These are phyloP conservation scores for Leucosporidium scottii DNA, from an alignment of 768 basidiomycete species.

Conservation along the genomic window DNA sequence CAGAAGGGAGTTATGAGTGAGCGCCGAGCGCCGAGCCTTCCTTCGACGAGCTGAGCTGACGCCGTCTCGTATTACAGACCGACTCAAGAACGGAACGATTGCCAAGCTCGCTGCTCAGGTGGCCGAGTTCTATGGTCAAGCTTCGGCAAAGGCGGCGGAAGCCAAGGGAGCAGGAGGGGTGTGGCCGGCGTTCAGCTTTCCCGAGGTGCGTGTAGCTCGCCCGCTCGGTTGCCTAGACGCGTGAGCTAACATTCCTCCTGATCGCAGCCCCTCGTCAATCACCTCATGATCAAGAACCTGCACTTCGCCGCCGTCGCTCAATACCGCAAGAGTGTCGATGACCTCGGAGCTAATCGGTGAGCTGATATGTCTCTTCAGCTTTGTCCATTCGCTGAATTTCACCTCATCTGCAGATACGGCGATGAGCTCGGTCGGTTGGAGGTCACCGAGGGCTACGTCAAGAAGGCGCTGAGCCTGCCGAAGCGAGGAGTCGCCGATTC, in stretches of 20 bases:
- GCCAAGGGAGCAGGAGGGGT: slow-evolving; percentile 11
- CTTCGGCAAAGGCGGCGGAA: slow-evolving; percentile 38
- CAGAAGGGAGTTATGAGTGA: slow-evolving; percentile 78
- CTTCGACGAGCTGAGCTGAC: not conserved
- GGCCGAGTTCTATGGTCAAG: slow-evolving; percentile 58
- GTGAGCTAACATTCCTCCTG: not conserved
- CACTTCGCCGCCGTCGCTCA: slow-evolving; percentile 89
- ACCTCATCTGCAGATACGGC: slow-evolving; percentile 61
- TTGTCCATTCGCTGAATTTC: not conserved
- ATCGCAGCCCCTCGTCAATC: slow-evolving; percentile 51
- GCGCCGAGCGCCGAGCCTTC: slow-evolving; percentile 7
- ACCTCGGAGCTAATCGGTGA: slow-evolving; percentile 56
- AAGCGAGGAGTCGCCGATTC: slow-evolving; percentile 56
- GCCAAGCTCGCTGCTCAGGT: slow-evolving; percentile 73
- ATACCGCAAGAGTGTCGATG: slow-evolving; percentile 80
- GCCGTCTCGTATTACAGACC: slow-evolving; percentile 43
- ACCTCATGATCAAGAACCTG: slow-evolving; percentile 69
- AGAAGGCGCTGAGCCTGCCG: slow-evolving; percentile 61
- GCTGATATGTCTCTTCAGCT: no score
- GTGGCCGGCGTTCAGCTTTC: slow-evolving; percentile 32
- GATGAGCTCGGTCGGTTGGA: slow-evolving; percentile 71
- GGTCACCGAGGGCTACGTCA: slow-evolving; percentile 60
- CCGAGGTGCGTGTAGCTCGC: slow-evolving; percentile 35
- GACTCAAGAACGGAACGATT: slow-evolving; percentile 72
- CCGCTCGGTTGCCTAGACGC: not conserved